Evolutionary conservation across 1,284 basidiomycete species (phyloP), one percentile per base, ranked within the genome.

Genomic region (Tetrapyrgos nigripes): DNA sequence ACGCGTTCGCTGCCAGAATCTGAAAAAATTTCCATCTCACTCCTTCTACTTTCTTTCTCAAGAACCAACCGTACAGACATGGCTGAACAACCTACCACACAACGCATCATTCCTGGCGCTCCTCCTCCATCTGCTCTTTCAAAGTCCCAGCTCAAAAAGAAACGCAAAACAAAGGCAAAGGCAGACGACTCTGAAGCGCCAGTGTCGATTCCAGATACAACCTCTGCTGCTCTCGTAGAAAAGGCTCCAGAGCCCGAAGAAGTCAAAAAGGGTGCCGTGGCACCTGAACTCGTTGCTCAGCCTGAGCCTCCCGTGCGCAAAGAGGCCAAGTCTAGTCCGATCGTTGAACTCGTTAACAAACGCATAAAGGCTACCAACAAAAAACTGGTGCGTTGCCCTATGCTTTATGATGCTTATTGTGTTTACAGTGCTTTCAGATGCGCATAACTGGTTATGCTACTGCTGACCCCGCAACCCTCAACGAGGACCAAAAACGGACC

Each of bases 401-500:
- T 54, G 60, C 61, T 48, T 59, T 43, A 43, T 61, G 54, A 28
- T 47, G 26, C 55, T 29, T 31, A 52, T 53, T 52, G 55, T 27
- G 31, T 50, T 31, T 24, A 58, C 3, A 24, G 46, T 51, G 8
- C 14, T 27, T 60, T 33, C 67, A 95, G 93, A 80, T 81, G 64
- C 87, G 93, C 60, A 85, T 93, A 78, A 79, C 86, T 51, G 74
- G 77, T 13, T 94, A 95, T 72, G 83, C 86, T 29, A 69, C 82
- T 10, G 87, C 83, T 28, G 83, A 86, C n/a, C 71, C 79, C 1
- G 85, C 86, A 48, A 87, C 88, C 64, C 81, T 96, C 54, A 93
- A 96, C 65, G 91, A 93, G 26, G 94, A 96, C 73, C 94, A 96
- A 75, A 88, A 82, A 64, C 83, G 87, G 29, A 81, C 83, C 1